Evolutionary conservation across 1,284 basidiomycete genomes (phyloP).

Genomic region (Macrocybe sp.): DNA sequence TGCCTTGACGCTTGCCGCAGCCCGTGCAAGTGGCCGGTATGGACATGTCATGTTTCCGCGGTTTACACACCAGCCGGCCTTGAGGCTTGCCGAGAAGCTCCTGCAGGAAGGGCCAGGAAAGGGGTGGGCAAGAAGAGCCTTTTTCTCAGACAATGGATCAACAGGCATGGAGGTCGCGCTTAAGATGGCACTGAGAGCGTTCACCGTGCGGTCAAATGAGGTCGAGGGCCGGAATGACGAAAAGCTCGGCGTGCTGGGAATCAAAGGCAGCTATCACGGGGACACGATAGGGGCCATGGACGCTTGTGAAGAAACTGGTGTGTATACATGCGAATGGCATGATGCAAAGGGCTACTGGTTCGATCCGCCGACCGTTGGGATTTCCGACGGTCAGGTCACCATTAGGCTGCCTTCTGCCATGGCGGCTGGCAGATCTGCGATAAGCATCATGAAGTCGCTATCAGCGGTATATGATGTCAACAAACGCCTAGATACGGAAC

Average conservation of each 20-base stretch:
- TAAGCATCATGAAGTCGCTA: constrained; percentile 38
- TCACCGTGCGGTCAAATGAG: constrained; percentile 42
- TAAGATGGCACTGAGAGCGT: constrained; percentile 92
- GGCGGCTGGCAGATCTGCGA: constrained; percentile 22
- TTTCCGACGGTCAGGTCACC: constrained; percentile 57
- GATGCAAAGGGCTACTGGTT: constrained; percentile 91
- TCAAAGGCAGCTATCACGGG: constrained; percentile 95
- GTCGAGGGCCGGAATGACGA: constrained; percentile 19
- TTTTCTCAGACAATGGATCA: constrained; percentile 93
- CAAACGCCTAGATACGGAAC: constrained; percentile 50
- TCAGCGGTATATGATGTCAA: constrained; percentile 72
- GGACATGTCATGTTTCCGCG: constrained; percentile 97
- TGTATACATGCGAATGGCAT: constrained; percentile 98
- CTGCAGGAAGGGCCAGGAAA: constrained; percentile 68
- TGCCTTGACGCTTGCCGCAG: constrained; percentile 80
- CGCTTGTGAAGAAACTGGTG: constrained; percentile 77
- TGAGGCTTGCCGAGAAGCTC: constrained; percentile 73
- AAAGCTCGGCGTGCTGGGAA: constrained; percentile 78
- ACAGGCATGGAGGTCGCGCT: constrained; percentile 96
- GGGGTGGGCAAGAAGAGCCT: constrained; percentile 89
- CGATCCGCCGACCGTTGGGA: constrained; percentile 77
- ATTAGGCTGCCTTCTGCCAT: constrained; percentile 59
- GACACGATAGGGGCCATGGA: constrained; percentile 99
- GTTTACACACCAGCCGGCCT: constrained; percentile 81
- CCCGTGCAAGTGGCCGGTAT: constrained; percentile 87